Conservation (phyloP, 225 moss, liverwort and hornwort genomes). For the Straminergon stramineum region DNA sequence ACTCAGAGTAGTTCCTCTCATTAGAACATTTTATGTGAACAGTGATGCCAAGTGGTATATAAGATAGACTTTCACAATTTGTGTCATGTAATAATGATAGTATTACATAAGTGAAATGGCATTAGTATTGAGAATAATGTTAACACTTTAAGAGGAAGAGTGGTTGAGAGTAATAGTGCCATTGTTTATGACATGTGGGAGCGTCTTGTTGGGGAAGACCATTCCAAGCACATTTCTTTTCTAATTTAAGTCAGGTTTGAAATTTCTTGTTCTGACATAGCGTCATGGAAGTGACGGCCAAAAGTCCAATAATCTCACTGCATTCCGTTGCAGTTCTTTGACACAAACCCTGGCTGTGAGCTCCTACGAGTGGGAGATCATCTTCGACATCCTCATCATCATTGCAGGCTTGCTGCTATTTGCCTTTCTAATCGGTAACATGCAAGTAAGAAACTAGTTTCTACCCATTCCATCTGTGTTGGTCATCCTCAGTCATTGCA, state of each 20-base stretch:
- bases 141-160: background rate
- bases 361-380: constrained; percentile 74
- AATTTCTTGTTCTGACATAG: background rate
- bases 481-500: background rate
- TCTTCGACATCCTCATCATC: constrained; percentile 72
- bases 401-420: constrained; percentile 75
- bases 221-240: background rate
- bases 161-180: background rate
- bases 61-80: background rate
- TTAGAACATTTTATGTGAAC: background rate
- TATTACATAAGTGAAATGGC: background rate
- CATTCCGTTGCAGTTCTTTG: constrained; percentile 54
- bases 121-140: background rate
- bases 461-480: background rate
- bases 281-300: background rate
- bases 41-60: background rate
- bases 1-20: background rate
- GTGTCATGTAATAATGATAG: background rate
- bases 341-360: constrained; percentile 55
- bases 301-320: background rate
- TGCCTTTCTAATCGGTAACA: constrained; percentile 84
- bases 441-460: constrained; percentile 55
- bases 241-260: background rate
- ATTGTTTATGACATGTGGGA: background rate
- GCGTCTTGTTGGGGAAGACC: background rate